Conservation (phyloP, 768 basidiomycete species). For the Leccinum variicolor region DNA sequence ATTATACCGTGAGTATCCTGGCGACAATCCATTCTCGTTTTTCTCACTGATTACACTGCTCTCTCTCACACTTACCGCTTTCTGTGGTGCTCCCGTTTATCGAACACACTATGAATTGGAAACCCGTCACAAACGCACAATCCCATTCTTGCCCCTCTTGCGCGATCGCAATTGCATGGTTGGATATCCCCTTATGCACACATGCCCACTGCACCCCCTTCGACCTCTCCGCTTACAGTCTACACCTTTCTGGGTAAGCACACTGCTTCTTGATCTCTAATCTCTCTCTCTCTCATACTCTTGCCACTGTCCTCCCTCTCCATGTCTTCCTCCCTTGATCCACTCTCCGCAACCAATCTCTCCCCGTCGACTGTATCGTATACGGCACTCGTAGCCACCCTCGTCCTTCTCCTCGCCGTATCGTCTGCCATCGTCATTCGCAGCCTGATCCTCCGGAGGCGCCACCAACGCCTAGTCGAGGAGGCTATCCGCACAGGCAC, state of each 20-base stretch:
- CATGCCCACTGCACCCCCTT: slow-evolving; percentile 1
- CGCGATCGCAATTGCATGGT: slow-evolving; percentile 5
- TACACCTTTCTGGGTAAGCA: slow-evolving; percentile 33
- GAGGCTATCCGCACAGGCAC: slow-evolving; percentile 66
- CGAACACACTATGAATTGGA: not conserved
- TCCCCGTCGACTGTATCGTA: slow-evolving; percentile 19
- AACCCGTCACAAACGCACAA: not conserved
- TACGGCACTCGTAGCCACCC: slow-evolving; percentile 55
- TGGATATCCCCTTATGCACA: not conserved
- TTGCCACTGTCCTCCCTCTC: not conserved
- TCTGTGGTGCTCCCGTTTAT: not conserved
- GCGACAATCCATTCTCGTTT: slow-evolving; percentile 1
- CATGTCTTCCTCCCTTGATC: slow-evolving; percentile 17
- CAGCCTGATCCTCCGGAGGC: slow-evolving; percentile 59
- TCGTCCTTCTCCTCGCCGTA: slow-evolving; percentile 64
- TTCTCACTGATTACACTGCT: slow-evolving; percentile 15
- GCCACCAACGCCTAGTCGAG: slow-evolving; percentile 55
- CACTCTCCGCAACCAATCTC: slow-evolving; percentile 1
- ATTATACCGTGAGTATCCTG: slow-evolving; percentile 26
- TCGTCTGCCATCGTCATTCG: slow-evolving; percentile 65
- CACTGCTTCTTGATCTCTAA: not conserved
- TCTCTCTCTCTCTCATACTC: not conserved
- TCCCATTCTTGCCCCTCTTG: not conserved
- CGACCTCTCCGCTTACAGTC: slow-evolving; percentile 16
- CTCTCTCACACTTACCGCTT: slow-evolving; percentile 9